Conservation (phyloP, 129 eudicot species). For the Helianthus tuberosus region DNA sequence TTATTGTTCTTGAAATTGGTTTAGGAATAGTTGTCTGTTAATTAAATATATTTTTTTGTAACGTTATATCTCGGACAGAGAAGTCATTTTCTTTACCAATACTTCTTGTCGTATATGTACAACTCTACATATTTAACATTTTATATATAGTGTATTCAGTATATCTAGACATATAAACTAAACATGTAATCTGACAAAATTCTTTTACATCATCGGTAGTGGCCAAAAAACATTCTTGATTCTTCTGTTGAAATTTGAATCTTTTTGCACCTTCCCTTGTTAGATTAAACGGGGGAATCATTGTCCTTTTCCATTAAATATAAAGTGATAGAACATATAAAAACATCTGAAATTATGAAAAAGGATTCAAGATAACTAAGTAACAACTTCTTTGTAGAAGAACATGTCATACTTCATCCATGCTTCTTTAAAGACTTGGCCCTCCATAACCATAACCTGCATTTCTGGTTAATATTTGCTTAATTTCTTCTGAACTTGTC, state of each 20-base stretch:
- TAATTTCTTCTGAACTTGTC: conserved; percentile 63
- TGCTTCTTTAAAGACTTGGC: conserved; percentile 50
- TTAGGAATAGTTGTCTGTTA: no score
- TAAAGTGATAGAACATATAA: not conserved
- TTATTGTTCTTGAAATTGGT: no score
- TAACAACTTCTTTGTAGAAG: not conserved
- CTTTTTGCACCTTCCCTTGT: conserved; percentile 24
- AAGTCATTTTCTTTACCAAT: conserved; percentile 12
- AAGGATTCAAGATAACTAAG: conserved; percentile 8
- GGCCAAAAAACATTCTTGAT: conserved; percentile 31
- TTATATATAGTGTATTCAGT: conserved; percentile 14
- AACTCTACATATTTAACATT: not conserved
- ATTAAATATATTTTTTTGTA: not conserved
- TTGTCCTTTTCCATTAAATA: not conserved
- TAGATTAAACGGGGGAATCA: conserved; percentile 18
- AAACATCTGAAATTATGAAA: conserved; percentile 14
- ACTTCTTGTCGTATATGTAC: conserved; percentile 24
- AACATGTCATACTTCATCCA: conserved; percentile 9
- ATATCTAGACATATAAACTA: conserved; percentile 3
- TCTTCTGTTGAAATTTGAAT: conserved; percentile 26
- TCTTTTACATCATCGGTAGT: conserved; percentile 30
- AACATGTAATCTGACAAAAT: conserved; percentile 26
- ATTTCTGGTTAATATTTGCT: conserved; percentile 65
- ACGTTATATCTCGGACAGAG: conserved; percentile 8
- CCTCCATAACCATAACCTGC: conserved; percentile 70